phyloP scores from a whole-genome alignment of 352 stramenopile genomes.

The Albugo candida region DNA sequence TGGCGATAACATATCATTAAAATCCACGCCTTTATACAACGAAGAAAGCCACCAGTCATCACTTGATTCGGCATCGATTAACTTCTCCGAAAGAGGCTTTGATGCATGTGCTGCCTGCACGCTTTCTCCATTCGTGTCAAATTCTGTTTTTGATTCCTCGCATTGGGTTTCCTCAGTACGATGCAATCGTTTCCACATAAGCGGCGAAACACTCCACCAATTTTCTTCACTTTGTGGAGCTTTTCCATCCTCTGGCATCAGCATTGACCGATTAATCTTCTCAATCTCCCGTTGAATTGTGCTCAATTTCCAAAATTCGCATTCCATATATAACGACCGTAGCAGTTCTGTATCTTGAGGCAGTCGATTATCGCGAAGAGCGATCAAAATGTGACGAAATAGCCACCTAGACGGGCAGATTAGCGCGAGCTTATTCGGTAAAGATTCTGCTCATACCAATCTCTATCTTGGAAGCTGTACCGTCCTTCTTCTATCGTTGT shows the following conservation, averaged over 20 bases:
- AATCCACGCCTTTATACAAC: conserved; percentile 61
- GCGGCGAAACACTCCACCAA: conserved; percentile 20
- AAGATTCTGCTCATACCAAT: conserved; percentile 19
- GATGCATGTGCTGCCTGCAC: conserved; percentile 10
- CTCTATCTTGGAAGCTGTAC: conserved; percentile 40
- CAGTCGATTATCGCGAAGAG: conserved; percentile 55
- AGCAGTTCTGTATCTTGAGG: conserved; percentile 43
- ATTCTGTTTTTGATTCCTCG: no score
- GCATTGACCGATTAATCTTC: conserved; percentile 37
- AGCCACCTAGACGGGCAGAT: conserved; percentile 20
- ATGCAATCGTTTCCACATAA: not conserved
- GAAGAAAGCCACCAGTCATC: conserved; percentile 48
- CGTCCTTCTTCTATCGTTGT: conserved; percentile 31
- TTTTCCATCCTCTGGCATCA: conserved; percentile 1
- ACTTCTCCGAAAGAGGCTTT: conserved; percentile 2
- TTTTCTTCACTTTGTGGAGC: not conserved
- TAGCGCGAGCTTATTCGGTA: not conserved
- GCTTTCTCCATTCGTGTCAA: not conserved
- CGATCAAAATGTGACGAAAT: conserved; percentile 59
- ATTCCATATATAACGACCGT: conserved; percentile 48
- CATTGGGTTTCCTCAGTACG: no score
- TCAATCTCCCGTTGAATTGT: conserved; percentile 60
- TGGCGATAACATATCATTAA: conserved; percentile 15
- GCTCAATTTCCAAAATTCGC: conserved; percentile 69
- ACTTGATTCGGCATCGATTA: not conserved